phyloP scores from a whole-genome alignment of 2,329 filamentous ascomycete species.

The Xylaria sp. region DNA sequence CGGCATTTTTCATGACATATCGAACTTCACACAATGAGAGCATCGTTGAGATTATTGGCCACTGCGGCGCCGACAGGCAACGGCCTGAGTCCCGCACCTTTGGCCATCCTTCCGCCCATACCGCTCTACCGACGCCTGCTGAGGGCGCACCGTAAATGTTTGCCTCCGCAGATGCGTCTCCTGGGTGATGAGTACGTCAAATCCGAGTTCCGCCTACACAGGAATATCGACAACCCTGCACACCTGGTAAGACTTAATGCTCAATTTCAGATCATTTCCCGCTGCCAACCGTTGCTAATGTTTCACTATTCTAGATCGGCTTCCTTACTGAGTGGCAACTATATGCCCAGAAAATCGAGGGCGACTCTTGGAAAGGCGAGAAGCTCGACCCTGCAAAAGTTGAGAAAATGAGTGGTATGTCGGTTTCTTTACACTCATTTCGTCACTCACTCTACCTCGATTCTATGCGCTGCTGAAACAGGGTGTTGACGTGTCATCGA shows the following conservation, averaged over 20 bases:
- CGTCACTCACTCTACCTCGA: neutral
- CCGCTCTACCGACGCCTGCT: slow-evolving; percentile 88
- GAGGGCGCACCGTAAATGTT: slow-evolving; percentile 80
- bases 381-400: slow-evolving; percentile 84
- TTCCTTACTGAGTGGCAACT: slow-evolving; percentile 97
- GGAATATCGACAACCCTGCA: slow-evolving; percentile 83
- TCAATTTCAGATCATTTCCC: neutral
- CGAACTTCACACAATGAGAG: slow-evolving; percentile 31
- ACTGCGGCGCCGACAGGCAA: slow-evolving; percentile 35
- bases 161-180: slow-evolving; percentile 75
- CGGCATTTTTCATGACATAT: slow-evolving; percentile 2
- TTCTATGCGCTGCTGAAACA: neutral
- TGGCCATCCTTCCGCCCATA: slow-evolving; percentile 84
- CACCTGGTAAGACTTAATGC: slow-evolving; percentile 72
- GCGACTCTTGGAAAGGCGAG: slow-evolving; percentile 81
- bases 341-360: slow-evolving; percentile 91
- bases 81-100: slow-evolving; percentile 39
- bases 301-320: slow-evolving; percentile 71
- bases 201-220: slow-evolving; percentile 86
- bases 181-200: slow-evolving; percentile 94
- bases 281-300: neutral
- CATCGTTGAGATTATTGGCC: slow-evolving; percentile 35
- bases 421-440: neutral
- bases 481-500: slow-evolving; percentile 14
- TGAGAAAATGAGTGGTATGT: slow-evolving; percentile 90